phyloP scores from a whole-genome alignment of 768 basidiomycete genomes.

The Kwoniella botswanensis region DNA sequence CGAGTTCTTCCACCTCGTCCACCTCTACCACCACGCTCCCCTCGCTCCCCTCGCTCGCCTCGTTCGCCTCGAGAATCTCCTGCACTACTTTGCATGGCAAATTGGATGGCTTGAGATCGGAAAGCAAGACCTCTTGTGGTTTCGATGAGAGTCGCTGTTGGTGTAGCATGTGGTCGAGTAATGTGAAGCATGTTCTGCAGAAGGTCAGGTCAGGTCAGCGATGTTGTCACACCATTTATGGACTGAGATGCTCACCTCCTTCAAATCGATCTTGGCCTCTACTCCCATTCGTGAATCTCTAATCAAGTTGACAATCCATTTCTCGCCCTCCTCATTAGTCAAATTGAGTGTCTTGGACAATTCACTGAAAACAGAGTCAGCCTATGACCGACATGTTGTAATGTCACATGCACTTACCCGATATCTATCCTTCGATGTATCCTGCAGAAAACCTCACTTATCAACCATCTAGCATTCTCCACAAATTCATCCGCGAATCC shows the following conservation, averaged over 20 bases:
- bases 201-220: not conserved
- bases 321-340: slow-evolving; percentile 93
- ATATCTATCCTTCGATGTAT: slow-evolving; percentile 76
- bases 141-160: slow-evolving; percentile 93
- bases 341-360: slow-evolving; percentile 92
- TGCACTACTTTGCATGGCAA: slow-evolving; percentile 65
- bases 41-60: slow-evolving; percentile 31
- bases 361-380: slow-evolving; percentile 64
- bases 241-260: slow-evolving; percentile 68
- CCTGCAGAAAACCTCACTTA: slow-evolving; percentile 96
- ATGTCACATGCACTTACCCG: slow-evolving; percentile 44
- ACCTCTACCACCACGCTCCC: slow-evolving; percentile 32
- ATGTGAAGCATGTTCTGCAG: slow-evolving; percentile 93
- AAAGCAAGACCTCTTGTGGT: slow-evolving; percentile 90
- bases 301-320: slow-evolving; percentile 99
- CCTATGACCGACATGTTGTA: not conserved
- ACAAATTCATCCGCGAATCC: slow-evolving; percentile 92
- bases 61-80: slow-evolving; percentile 37
- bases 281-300: slow-evolving; percentile 95
- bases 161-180: slow-evolving; percentile 81
- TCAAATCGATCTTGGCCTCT: slow-evolving; percentile 96
- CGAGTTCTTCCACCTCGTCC: slow-evolving; percentile 37
- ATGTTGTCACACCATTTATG: not conserved
- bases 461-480: slow-evolving; percentile 93
- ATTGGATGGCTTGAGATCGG: slow-evolving; percentile 86